A percentile compares a stretch with the other conserved stretches of the same genome.
phyloP scores from a whole-genome alignment of 2,329 filamentous ascomycete genomes.

The Claviceps spartinae region DNA sequence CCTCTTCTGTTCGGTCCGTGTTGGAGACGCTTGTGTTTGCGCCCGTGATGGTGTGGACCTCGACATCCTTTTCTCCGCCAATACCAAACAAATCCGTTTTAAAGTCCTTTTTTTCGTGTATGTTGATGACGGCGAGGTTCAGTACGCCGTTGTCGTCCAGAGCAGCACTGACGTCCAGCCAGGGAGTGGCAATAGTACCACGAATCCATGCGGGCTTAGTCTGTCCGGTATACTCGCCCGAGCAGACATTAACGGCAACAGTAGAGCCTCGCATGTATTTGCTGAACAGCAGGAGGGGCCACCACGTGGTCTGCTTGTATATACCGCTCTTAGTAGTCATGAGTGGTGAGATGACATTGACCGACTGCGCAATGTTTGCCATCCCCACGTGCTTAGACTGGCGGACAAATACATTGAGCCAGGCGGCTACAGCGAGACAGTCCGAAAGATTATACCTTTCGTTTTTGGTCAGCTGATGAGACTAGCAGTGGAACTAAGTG shows the following conservation, averaged over 20 bases:
- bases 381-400: background rate
- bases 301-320: background rate
- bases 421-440: background rate
- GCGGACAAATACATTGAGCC: background rate
- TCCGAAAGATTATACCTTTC: background rate
- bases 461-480: background rate
- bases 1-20: background rate
- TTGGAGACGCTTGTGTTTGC: background rate
- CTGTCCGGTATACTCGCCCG: background rate
- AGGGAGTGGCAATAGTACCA: background rate
- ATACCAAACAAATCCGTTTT: background rate
- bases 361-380: background rate
- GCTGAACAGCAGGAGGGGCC: background rate
- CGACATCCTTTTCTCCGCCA: background rate
- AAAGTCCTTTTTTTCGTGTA: background rate
- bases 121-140: background rate
- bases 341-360: background rate
- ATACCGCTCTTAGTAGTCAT: background rate
- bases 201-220: background rate
- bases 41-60: background rate
- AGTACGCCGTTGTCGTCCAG: background rate
- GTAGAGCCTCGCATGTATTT: background rate
- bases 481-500: background rate
- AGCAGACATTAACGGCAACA: background rate
- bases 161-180: background rate